Percentiles rank a stretch among this genome's conserved stretches.
Evolutionary conservation across 2,329 filamentous ascomycete genomes (phyloP).

Genomic region (Davidsoniella virescens): DNA sequence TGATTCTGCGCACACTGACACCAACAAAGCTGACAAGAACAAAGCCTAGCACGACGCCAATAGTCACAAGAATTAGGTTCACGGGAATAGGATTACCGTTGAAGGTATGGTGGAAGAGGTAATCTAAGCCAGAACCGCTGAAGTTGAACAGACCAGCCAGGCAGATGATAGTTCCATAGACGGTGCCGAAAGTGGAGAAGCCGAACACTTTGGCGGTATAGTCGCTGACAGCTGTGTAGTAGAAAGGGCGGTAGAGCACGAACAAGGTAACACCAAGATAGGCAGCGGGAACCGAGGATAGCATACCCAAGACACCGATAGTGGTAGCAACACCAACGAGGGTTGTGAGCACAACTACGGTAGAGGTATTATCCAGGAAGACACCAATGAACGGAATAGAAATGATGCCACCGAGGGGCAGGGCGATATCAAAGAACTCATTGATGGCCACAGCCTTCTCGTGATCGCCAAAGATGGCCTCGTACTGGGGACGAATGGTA

Average conservation of each 20-base stretch:
- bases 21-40: slow-evolving; percentile 51
- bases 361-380: slow-evolving; percentile 62
- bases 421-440: slow-evolving; percentile 62
- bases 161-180: slow-evolving; percentile 86
- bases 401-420: slow-evolving; percentile 70
- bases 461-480: slow-evolving; percentile 50
- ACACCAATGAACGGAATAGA: slow-evolving; percentile 74
- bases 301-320: slow-evolving; percentile 61
- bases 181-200: slow-evolving; percentile 78
- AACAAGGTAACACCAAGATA: slow-evolving; percentile 67
- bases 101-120: slow-evolving; percentile 59
- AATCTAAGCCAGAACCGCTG: slow-evolving; percentile 63
- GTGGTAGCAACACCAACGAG: slow-evolving; percentile 56
- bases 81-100: slow-evolving; percentile 58
- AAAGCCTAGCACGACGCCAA: slow-evolving; percentile 48
- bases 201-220: slow-evolving; percentile 86
- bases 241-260: slow-evolving; percentile 72
- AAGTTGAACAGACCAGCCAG: slow-evolving; percentile 74
- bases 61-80: slow-evolving; percentile 48
- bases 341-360: slow-evolving; percentile 49
- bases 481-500: slow-evolving; percentile 69
- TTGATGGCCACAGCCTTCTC: slow-evolving; percentile 53
- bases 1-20: slow-evolving; percentile 23
- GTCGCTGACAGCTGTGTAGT: slow-evolving; percentile 82
- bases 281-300: slow-evolving; percentile 52